Percentiles rank a stretch among this genome's conserved stretches.
phyloP scores from a whole-genome alignment of 2,329 filamentous ascomycete genomes.

The Emericellopsis atlantica region DNA sequence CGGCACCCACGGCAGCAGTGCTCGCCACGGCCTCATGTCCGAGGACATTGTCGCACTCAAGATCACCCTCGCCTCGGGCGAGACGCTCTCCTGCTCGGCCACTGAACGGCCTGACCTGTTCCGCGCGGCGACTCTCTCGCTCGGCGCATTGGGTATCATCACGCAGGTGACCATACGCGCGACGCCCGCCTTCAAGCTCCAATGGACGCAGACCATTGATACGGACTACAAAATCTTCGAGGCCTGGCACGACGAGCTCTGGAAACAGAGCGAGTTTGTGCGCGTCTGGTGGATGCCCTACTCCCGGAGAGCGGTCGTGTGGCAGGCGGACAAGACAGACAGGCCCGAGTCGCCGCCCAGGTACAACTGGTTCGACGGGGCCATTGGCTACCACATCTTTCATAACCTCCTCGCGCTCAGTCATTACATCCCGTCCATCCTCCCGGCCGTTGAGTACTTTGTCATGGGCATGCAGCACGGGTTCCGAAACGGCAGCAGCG shows the following conservation, averaged over 20 bases:
- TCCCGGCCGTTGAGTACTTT: constrained; percentile 90
- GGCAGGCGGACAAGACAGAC: constrained; percentile 71
- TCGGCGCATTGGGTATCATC: constrained; percentile 85
- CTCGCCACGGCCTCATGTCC: constrained; percentile 73
- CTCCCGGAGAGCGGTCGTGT: constrained; percentile 74
- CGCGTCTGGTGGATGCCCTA: constrained; percentile 98
- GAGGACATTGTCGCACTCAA: constrained; percentile 63
- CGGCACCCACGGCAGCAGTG: constrained; percentile 82
- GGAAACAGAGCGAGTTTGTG: constrained; percentile 79
- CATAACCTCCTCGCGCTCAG: constrained; percentile 78
- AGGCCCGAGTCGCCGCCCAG: constrained; percentile 46
- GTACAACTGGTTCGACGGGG: constrained; percentile 67
- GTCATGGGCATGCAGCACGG: constrained; percentile 97
- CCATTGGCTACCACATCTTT: constrained; percentile 78
- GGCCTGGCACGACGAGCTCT: constrained; percentile 61
- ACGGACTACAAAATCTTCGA: constrained; percentile 55
- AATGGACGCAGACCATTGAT: constrained; percentile 73
- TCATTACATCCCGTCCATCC: constrained; percentile 63
- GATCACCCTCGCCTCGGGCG: constrained; percentile 73
- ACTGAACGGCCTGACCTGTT: constrained; percentile 68
- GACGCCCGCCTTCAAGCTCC: constrained; percentile 68
- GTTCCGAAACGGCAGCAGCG: constrained; percentile 57
- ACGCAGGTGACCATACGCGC: constrained; percentile 79
- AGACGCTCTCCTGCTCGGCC: constrained; percentile 56
- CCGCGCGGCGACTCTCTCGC: constrained; percentile 71